Conservation (phyloP, 2,329 filamentous ascomycete species). For the Cordyceps militaris region DNA sequence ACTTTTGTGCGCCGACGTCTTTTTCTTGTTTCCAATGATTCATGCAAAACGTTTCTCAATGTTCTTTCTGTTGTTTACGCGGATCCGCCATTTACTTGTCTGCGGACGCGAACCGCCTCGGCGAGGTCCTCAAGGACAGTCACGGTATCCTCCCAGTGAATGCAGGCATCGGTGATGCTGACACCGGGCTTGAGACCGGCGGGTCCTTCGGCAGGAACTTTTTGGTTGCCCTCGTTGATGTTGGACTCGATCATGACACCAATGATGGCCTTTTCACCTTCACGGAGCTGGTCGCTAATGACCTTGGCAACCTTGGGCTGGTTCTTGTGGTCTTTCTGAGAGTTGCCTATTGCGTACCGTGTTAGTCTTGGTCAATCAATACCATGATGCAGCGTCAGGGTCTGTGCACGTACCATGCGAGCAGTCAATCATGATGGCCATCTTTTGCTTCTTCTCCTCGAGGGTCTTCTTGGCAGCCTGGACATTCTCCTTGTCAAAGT, state of each 20-base stretch:
- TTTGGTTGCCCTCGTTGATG: slow-evolving; percentile 84
- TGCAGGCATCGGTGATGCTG: slow-evolving; percentile 94
- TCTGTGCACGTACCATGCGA: slow-evolving; percentile 64
- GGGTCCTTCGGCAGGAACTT: slow-evolving; percentile 78
- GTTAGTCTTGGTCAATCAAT: background rate
- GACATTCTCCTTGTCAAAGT: slow-evolving; percentile 84
- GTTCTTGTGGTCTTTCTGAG: slow-evolving; percentile 94
- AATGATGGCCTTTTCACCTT: slow-evolving; percentile 81
- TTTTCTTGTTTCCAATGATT: background rate
- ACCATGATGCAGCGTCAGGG: background rate
- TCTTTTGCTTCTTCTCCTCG: slow-evolving; percentile 72
- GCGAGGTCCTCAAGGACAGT: slow-evolving; percentile 78
- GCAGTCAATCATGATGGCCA: slow-evolving; percentile 97
- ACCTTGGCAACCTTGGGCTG: slow-evolving; percentile 86
- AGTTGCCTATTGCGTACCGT: slow-evolving; percentile 60
- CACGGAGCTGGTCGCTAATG: slow-evolving; percentile 76
- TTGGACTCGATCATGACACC: slow-evolving; percentile 99
- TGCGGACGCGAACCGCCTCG: slow-evolving; percentile 69
- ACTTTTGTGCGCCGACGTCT: background rate
- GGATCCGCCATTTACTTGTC: slow-evolving; percentile 42
- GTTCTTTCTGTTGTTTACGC: background rate
- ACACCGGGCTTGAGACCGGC: slow-evolving; percentile 76
- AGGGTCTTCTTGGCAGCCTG: slow-evolving; percentile 71
- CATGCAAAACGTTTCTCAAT: background rate
- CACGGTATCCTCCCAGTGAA: slow-evolving; percentile 83